Evolutionary conservation across 441 rosid species (phyloP).

Genomic region (Kokia cookei): DNA sequence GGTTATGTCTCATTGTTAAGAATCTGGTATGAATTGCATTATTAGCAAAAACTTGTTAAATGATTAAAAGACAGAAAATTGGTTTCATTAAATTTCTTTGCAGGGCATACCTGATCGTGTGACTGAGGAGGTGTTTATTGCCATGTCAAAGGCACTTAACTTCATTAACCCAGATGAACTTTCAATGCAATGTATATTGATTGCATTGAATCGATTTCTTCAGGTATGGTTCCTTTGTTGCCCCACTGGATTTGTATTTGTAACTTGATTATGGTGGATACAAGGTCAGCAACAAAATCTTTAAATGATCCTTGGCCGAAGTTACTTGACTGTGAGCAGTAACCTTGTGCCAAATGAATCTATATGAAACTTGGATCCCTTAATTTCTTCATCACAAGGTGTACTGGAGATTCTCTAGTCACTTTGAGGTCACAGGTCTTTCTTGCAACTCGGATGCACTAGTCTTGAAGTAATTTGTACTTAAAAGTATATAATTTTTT

Average conservation of each 20-base stretch:
- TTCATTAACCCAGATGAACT: background rate
- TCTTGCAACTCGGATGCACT: background rate
- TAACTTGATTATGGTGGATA: background rate
- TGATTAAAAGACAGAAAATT: background rate
- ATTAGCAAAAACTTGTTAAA: background rate
- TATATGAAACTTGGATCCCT: background rate
- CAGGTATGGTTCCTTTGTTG: constrained; percentile 10
- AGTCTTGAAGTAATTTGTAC: background rate
- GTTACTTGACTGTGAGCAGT: background rate
- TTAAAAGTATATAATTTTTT: background rate
- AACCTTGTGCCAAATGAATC: background rate
- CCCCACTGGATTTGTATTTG: background rate
- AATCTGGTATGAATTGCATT: background rate
- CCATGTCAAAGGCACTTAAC: constrained; percentile 37
- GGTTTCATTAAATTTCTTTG: constrained; percentile 2
- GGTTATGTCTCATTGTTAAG: background rate
- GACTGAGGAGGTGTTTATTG: constrained; percentile 70
- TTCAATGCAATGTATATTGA: background rate
- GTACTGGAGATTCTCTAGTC: background rate
- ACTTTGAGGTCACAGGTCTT: background rate
- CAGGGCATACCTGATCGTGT: constrained; percentile 83
- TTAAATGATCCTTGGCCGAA: background rate
- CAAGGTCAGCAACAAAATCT: constrained; percentile 2
- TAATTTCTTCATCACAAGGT: background rate
- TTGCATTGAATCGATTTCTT: background rate